phyloP scores from a whole-genome alignment of 371 early-diverging fungal species.

The Rhizopus stolonifer region DNA sequence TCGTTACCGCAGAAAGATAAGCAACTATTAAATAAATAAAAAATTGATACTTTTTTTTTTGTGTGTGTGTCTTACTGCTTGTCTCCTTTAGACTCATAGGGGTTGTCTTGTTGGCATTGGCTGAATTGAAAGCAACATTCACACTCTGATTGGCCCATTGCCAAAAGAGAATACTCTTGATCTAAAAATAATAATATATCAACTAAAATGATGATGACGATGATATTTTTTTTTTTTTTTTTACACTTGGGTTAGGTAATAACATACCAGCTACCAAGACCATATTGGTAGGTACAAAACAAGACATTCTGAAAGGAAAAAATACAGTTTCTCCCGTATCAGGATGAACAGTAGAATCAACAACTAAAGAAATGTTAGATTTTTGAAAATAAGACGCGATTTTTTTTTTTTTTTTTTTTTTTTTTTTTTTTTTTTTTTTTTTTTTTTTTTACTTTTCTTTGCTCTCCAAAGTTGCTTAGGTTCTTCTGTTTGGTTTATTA shows the following conservation, averaged over 20 bases:
- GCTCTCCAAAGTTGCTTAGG: constrained; percentile 70
- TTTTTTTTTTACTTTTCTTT: constrained; percentile 72
- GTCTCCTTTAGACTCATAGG: constrained; percentile 74
- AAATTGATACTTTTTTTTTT: background rate
- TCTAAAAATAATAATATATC: constrained; percentile 41
- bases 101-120: constrained; percentile 84
- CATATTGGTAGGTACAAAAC: constrained; percentile 84
- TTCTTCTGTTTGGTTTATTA: constrained; percentile 46
- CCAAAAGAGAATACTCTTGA: constrained; percentile 73
- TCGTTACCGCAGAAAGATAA: constrained; percentile 72
- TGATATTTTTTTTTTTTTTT: too few relatives aligned
- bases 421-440: too few relatives aligned
- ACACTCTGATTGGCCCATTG: constrained; percentile 85
- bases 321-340: constrained; percentile 81
- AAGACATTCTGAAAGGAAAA: constrained; percentile 83
- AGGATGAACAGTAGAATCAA: constrained; percentile 80
- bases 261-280: constrained; percentile 81
- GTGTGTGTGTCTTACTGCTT: constrained; percentile 44
- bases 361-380: constrained; percentile 34
- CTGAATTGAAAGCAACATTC: constrained; percentile 85
- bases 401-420: background rate
- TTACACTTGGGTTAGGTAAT: constrained; percentile 76
- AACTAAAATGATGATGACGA: too few relatives aligned
- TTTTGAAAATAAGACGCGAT: too few relatives aligned
- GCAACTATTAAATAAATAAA: constrained; percentile 48